Percentiles rank a stretch among this genome's conserved stretches.
Evolutionary conservation across 78 protist genomes (phyloP).

Genomic region (Dictyostelium firmibasis): DNA sequence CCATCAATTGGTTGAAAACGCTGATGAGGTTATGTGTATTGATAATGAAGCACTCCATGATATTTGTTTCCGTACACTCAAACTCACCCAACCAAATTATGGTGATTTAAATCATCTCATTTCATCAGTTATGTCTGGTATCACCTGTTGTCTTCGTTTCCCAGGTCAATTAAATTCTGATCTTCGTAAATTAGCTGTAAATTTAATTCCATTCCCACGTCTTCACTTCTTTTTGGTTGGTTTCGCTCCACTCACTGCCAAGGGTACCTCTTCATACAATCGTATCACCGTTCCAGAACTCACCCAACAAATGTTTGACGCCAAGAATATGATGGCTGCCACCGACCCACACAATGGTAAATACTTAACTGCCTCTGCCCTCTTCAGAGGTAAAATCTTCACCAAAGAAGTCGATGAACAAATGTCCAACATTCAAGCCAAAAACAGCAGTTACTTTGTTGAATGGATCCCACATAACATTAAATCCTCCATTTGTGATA

Average conservation of each 20-base stretch:
- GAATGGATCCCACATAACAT: constrained; percentile 99
- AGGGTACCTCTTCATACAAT: constrained; percentile 91
- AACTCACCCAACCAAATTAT: constrained; percentile 96
- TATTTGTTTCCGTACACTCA: constrained; percentile 96
- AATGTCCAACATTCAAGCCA: constrained; percentile 95
- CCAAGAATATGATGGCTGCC: constrained; percentile 99
- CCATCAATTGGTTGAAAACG: constrained; percentile 98
- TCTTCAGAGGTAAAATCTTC: constrained; percentile 97
- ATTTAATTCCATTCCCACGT: constrained; percentile 99
- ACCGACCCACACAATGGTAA: constrained; percentile 99
- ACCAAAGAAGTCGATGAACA: constrained; percentile 99
- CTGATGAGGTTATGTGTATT: constrained; percentile 96
- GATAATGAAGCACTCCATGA: constrained; percentile 99
- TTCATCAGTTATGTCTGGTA: constrained; percentile 97
- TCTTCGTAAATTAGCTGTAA: constrained; percentile 98
- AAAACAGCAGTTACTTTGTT: constrained; percentile 97
- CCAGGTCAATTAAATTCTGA: constrained; percentile 99
- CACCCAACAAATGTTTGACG: constrained; percentile 99
- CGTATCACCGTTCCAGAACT: constrained; percentile 97
- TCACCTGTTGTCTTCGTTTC: constrained; percentile 98
- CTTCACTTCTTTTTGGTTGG: constrained; percentile 99
- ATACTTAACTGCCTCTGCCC: constrained; percentile 97
- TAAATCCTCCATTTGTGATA: constrained; percentile 97
- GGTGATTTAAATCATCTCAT: constrained; percentile 98
- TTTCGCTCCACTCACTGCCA: constrained; percentile 96